These are phyloP conservation scores for Pseudevernia furfuracea DNA, from an alignment of 495 filamentous ascomycete species.

Conservation along the genomic window DNA sequence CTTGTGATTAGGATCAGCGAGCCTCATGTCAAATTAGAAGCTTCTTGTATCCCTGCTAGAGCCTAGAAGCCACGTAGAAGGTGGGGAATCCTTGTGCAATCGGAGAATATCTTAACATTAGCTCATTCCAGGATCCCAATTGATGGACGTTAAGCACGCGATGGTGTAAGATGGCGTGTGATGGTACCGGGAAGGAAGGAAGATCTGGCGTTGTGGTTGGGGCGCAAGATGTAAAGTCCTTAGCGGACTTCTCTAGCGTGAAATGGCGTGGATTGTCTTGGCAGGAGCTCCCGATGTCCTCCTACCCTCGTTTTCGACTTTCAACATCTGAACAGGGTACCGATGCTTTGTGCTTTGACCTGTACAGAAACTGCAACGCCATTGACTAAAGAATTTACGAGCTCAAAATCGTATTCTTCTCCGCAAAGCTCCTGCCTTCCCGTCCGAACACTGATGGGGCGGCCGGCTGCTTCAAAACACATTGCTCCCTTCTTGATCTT, in stretches of 20 bases:
- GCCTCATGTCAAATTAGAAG: background rate
- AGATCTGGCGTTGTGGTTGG: background rate
- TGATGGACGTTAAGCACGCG: background rate
- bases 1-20: constrained; percentile 6
- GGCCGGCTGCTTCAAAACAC: background rate
- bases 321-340: background rate
- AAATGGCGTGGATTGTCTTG: background rate
- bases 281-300: background rate
- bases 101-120: constrained; percentile 2
- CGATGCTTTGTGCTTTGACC: background rate
- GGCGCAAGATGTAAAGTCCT: background rate
- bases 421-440: background rate
- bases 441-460: background rate
- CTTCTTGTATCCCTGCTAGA: background rate
- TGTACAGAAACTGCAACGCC: background rate
- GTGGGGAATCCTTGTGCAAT: constrained; percentile 10
- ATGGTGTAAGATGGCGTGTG: background rate
- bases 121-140: background rate
- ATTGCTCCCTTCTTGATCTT: background rate
- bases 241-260: background rate
- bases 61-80: constrained; percentile 6
- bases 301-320: background rate
- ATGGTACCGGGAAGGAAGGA: background rate
- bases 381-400: background rate
- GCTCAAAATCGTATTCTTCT: background rate